phyloP scores from a whole-genome alignment of 768 basidiomycete genomes.

The Roridomyces roridus region DNA sequence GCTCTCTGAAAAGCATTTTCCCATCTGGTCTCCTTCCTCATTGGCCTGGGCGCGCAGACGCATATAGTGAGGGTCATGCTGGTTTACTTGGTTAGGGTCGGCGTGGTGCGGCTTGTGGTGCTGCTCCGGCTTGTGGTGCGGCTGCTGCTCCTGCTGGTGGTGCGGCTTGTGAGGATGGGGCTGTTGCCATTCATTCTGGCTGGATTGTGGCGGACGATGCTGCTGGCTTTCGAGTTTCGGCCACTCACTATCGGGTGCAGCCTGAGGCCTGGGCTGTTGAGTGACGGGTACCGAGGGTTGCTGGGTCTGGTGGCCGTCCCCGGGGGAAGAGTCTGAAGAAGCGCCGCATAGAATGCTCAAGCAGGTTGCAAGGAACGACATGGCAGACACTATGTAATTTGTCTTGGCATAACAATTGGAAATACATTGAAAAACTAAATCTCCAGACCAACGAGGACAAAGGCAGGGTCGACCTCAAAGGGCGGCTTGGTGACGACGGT shows the following conservation, averaged over 20 bases:
- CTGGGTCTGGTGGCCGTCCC: no score
- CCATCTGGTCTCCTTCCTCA: slow-evolving; percentile 83
- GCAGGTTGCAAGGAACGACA: no score
- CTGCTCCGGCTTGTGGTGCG: neutral
- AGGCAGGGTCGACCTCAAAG: slow-evolving; percentile 76
- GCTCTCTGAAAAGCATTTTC: slow-evolving; percentile 68
- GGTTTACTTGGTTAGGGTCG: slow-evolving; percentile 67
- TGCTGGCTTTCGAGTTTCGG: no score
- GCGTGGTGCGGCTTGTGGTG: neutral
- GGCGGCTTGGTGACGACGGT: slow-evolving; percentile 82
- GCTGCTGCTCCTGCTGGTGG: slow-evolving; percentile 1
- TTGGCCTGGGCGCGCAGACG: slow-evolving; percentile 78
- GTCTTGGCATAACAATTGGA: no score
- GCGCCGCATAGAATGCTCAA: no score
- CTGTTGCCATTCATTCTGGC: no score
- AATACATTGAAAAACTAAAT: slow-evolving; percentile 58
- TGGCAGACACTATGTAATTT: no score
- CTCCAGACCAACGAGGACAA: slow-evolving; percentile 87
- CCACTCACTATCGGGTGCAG: no score
- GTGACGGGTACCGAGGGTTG: no score
- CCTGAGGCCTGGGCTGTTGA: no score
- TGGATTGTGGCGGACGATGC: no score
- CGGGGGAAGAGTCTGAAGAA: no score
- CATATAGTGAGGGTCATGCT: slow-evolving; percentile 72
- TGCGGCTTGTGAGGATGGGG: neutral